phyloP scores from a whole-genome alignment of 345 rosid genomes.

The Euclidium syriacum region DNA sequence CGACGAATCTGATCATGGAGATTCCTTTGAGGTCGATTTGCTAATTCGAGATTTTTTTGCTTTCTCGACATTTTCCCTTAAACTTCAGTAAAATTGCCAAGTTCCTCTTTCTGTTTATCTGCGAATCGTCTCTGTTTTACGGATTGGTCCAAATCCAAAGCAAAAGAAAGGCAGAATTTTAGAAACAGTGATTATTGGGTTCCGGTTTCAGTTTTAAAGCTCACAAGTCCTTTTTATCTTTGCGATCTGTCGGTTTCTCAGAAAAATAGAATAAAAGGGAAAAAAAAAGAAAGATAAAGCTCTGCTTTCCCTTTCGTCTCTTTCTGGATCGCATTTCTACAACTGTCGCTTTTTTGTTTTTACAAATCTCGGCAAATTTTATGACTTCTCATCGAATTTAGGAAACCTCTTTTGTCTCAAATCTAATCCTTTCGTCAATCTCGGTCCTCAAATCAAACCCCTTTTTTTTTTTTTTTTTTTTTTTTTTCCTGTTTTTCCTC shows the following conservation, averaged over 20 bases:
- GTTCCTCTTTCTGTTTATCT: neutral
- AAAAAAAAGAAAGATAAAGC: neutral
- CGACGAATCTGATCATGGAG: slow-evolving; percentile 9
- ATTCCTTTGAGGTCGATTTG: neutral
- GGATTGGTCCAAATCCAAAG: neutral
- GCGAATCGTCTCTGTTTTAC: neutral
- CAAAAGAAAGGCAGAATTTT: neutral
- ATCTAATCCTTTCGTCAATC: slow-evolving; percentile 16
- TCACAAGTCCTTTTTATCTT: neutral
- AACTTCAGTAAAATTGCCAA: neutral
- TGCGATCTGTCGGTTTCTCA: slow-evolving; percentile 21
- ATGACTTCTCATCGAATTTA: slow-evolving; percentile 26
- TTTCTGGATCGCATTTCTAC: slow-evolving; percentile 19
- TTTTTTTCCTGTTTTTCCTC: neutral
- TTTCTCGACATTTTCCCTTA: neutral
- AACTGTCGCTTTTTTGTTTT: neutral
- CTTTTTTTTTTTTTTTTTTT: neutral
- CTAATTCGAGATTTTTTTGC: neutral
- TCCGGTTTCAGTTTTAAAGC: too few species aligned
- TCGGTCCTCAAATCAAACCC: neutral
- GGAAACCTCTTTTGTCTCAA: slow-evolving; percentile 25
- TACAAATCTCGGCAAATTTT: slow-evolving; percentile 18
- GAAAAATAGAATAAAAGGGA: neutral
- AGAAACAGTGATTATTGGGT: too few species aligned
- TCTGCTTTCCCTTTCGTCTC: slow-evolving; percentile 9